phyloP scores from a whole-genome alignment of 2,329 filamentous ascomycete genomes.

The Trichophyton simii region DNA sequence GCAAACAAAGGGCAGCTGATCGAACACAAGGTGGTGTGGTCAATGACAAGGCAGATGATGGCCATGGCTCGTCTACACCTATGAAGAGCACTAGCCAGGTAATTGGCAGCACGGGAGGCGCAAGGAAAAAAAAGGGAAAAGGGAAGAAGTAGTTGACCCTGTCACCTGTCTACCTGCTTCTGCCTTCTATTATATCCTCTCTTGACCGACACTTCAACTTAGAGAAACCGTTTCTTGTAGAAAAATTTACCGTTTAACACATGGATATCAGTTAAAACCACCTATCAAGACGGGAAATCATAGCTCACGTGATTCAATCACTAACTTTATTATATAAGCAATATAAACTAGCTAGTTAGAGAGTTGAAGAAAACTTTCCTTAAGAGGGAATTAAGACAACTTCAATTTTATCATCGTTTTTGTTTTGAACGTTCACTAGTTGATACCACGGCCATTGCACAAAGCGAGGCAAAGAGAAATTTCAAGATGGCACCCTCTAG shows the following conservation, averaged over 20 bases:
- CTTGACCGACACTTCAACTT: background rate
- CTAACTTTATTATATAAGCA: background rate
- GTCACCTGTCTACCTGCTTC: no score
- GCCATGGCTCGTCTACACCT: conserved; percentile 18
- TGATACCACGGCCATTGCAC: background rate
- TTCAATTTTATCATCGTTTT: background rate
- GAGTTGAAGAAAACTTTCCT: background rate
- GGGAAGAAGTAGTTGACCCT: conserved; percentile 16
- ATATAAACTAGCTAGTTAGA: no score
- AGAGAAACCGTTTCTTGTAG: background rate
- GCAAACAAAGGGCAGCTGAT: conserved; percentile 66
- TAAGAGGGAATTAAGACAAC: background rate
- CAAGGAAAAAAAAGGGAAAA: conserved; percentile 40
- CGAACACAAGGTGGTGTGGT: conserved; percentile 76
- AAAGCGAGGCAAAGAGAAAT: background rate
- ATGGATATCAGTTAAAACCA: background rate
- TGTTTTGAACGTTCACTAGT: background rate
- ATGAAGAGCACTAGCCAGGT: conserved; percentile 24
- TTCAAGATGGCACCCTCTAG: background rate
- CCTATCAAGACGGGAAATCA: no score
- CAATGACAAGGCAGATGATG: conserved; percentile 55
- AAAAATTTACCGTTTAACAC: background rate
- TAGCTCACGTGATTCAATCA: no score
- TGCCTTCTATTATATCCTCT: no score
- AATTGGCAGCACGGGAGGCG: conserved; percentile 22